phyloP scores from a whole-genome alignment of 306 rosid genomes.

The Casuarina equisetifolia region DNA sequence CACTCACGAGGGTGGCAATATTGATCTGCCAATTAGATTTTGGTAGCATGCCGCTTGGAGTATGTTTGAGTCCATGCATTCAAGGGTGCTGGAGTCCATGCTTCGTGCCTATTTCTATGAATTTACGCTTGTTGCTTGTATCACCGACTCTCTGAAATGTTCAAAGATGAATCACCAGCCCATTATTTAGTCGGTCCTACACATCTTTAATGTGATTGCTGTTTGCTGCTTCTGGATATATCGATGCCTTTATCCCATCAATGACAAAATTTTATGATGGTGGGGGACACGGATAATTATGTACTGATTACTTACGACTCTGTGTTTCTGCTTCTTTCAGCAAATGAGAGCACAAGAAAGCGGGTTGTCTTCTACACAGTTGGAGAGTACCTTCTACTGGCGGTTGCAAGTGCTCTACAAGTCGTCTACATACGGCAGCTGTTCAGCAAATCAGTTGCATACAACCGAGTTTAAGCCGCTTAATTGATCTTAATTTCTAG shows the following conservation, averaged over 20 bases:
- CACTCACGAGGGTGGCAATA: neutral
- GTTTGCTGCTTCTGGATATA: neutral
- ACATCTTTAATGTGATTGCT: neutral
- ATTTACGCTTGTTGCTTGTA: neutral
- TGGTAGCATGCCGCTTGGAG: neutral
- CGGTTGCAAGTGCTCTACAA: conserved; percentile 65
- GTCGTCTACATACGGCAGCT: conserved; percentile 85
- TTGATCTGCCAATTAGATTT: neutral
- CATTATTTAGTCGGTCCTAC: neutral
- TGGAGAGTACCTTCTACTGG: conserved; percentile 79
- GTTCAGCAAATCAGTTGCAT: conserved; percentile 89
- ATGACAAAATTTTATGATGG: neutral
- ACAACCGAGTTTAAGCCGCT: conserved; percentile 78
- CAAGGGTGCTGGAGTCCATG: too few species aligned
- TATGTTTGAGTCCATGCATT: neutral
- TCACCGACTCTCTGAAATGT: neutral
- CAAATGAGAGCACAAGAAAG: conserved; percentile 88
- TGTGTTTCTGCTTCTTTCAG: conserved; percentile 34
- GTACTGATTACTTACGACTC: neutral
- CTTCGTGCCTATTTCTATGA: neutral
- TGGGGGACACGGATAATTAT: conserved; percentile 2
- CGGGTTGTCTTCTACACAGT: conserved; percentile 82
- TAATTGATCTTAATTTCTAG: conserved; percentile 18
- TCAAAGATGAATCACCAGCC: neutral
- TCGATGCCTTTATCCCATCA: neutral